Conservation (phyloP, 2,329 filamentous ascomycete species). For the Calonectria fujianensis region DNA sequence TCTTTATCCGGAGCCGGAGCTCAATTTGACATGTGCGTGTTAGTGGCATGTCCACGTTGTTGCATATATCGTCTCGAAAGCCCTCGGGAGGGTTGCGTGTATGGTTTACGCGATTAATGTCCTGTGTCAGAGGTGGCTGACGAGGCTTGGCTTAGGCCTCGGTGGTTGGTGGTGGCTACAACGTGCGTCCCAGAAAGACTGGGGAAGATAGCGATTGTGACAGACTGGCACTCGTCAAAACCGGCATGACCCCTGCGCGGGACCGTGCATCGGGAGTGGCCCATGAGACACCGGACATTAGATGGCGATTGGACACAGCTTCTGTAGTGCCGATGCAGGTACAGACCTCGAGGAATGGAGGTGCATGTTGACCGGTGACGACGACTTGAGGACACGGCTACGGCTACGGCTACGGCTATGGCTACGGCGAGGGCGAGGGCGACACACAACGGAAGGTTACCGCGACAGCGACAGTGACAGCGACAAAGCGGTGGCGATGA, state of each 20-base stretch:
- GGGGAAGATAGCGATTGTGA: constrained; percentile 12
- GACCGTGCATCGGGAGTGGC: constrained; percentile 19
- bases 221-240: constrained; percentile 14
- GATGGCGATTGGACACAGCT: constrained; percentile 27
- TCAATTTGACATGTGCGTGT: not conserved
- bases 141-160: constrained; percentile 12
- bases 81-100: constrained; percentile 4
- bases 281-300: constrained; percentile 17
- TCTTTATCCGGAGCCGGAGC: constrained; percentile 13
- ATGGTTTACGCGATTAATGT: constrained; percentile 16
- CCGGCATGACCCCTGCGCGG: constrained; percentile 15
- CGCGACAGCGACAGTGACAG: not conserved
- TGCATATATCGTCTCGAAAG: constrained; percentile 3
- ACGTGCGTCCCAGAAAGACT: constrained; percentile 3
- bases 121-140: constrained; percentile 25
- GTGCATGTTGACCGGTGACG: constrained; percentile 18
- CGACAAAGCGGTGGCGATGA: constrained; percentile 1
- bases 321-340: constrained; percentile 35
- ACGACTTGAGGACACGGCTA: not conserved
- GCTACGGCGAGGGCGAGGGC: not conserved
- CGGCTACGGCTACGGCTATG: not conserved
- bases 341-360: constrained; percentile 22
- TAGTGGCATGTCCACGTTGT: not conserved
- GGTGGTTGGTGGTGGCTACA: constrained; percentile 2
- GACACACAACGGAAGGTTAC: not conserved